Evolutionary conservation across 116 monocot genomes (phyloP), one percentile per base, ranked within the genome.

Genomic region (Papilionanthe hybrid): DNA sequence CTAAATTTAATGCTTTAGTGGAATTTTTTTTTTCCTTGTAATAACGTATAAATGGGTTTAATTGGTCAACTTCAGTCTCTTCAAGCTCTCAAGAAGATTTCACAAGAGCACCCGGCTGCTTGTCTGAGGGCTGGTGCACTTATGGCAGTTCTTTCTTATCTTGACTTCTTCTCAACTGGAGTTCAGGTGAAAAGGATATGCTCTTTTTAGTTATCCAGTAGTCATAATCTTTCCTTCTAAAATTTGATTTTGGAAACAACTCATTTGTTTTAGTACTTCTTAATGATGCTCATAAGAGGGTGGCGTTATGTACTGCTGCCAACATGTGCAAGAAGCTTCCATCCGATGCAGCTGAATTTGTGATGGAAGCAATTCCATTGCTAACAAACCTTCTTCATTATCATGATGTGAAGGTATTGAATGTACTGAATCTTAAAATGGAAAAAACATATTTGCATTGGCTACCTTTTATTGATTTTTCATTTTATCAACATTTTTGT

Each of bases 41-140:
- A 41, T 28, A 22, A 82, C 41, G 18, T 77, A 7, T 55, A 72
- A 25, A 28, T 82, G 50, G 1, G 53, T 53, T 53, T 77, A 55
- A 19, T n/a, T 73, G 87, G 41, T 78, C 32, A 2, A 66, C 53
- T 12, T 75, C 28, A 98, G 98, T 98, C 98, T 30, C 78, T 98
- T 65, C 98, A 98, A 94, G 98, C 98, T 74, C 84, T 98, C n/a
- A 94, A 98, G 85, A 98, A 94, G 89, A 98, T 98, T 82, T 98
- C 98, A 13, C 98, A 91, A 77, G 98, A 94, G 82, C 94, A 98
- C 53, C 98, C 98, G 29, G 94, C 94, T 80, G 94, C 91, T 71
- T 98, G 98, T 79, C 84, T 98, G 81, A 88, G 98, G 65, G 98
- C 98, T 76, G 98, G 98, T 81, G 98, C 98, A 69, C 93, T 98